phyloP scores from a whole-genome alignment of 305 asterid species.

The Andrographis paniculata region DNA sequence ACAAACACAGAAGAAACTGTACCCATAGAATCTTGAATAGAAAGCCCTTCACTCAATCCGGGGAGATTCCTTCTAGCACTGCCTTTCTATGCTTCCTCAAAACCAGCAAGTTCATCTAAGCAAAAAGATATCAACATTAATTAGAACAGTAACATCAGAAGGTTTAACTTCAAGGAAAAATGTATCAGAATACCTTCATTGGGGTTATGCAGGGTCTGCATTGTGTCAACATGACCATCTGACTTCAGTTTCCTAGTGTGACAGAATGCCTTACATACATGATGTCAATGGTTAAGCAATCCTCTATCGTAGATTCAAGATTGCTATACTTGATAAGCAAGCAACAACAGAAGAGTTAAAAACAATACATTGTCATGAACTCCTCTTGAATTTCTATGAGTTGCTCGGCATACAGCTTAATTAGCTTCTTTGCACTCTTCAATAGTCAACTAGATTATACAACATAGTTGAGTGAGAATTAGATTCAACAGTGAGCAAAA shows the following conservation, averaged over 20 bases:
- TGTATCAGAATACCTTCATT: conserved; percentile 46
- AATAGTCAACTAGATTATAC: conserved; percentile 44
- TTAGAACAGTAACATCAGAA: not conserved
- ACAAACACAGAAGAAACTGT: conserved; percentile 15
- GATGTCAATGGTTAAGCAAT: conserved; percentile 8
- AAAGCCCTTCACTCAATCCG: conserved; percentile 37
- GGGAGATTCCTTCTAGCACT: conserved; percentile 54
- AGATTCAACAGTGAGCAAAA: not conserved
- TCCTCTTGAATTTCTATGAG: conserved; percentile 66
- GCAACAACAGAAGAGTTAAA: not conserved
- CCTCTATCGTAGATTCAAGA: conserved; percentile 12
- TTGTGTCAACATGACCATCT: conserved; percentile 78
- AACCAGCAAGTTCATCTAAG: conserved; percentile 60
- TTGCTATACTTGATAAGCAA: not conserved
- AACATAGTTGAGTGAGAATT: conserved; percentile 1
- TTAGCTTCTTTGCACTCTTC: conserved; percentile 92
- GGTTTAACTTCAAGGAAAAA: not conserved
- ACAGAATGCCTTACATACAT: conserved; percentile 72
- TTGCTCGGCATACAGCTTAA: conserved; percentile 69
- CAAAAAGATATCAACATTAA: conserved; percentile 12
- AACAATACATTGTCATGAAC: conserved; percentile 68
- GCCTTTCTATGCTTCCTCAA: conserved; percentile 76
- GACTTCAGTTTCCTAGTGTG: conserved; percentile 57
- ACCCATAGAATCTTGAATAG: conserved; percentile 32
- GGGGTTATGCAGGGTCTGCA: conserved; percentile 80